Percentiles rank a stretch among this genome's conserved stretches.
phyloP scores from a whole-genome alignment of 2,329 filamentous ascomycete genomes.

The Aureobasidium subglaciale region DNA sequence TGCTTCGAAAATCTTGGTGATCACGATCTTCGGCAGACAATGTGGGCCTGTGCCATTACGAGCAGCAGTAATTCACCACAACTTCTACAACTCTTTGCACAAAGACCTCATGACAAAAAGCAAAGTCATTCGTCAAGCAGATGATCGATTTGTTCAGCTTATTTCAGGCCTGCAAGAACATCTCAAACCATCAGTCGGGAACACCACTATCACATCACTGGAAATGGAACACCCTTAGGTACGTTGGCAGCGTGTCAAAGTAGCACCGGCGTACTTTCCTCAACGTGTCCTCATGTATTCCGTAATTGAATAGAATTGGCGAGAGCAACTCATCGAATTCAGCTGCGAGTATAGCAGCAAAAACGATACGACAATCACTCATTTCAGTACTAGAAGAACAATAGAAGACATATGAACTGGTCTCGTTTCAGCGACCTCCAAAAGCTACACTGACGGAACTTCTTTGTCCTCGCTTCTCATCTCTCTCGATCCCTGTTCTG shows the following conservation, averaged over 20 bases:
- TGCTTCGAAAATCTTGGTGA: not conserved
- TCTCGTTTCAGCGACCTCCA: not conserved
- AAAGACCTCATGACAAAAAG: not conserved
- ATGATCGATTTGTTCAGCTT: not conserved
- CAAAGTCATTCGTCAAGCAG: not conserved
- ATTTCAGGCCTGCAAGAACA: not conserved
- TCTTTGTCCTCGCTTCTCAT: slow-evolving; percentile 24
- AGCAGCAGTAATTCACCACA: not conserved
- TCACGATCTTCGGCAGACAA: not conserved
- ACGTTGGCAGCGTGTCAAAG: not conserved
- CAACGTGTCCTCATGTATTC: not conserved
- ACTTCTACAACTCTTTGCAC: not conserved
- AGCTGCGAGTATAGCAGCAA: no score
- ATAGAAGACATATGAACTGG: no score
- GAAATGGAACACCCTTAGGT: not conserved
- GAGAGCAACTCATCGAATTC: not conserved
- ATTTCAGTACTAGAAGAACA: no score
- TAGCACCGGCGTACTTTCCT: not conserved
- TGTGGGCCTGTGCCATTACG: not conserved
- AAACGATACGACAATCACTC: no score
- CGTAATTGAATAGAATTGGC: not conserved
- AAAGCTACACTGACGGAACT: slow-evolving; percentile 27
- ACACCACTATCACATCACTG: not conserved
- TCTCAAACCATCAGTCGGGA: not conserved
- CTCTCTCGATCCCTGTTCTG: slow-evolving; percentile 30